phyloP scores from a whole-genome alignment of 2,329 filamentous ascomycete genomes.

The Chrysosphaeria jannelii region DNA sequence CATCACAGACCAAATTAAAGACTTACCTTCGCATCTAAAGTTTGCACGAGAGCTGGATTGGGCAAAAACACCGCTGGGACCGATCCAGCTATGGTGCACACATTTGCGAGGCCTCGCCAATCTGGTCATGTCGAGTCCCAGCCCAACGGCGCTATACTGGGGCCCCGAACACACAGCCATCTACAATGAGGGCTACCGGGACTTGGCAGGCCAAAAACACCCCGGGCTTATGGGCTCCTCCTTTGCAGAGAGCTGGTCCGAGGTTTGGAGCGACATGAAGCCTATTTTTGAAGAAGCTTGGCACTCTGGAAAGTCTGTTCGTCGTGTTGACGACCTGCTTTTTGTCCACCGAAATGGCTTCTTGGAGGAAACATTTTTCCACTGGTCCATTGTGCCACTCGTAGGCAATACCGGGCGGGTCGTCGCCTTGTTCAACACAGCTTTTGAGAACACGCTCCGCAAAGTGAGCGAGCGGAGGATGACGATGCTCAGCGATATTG shows the following conservation, averaged over 20 bases:
- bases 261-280: slow-evolving; percentile 44
- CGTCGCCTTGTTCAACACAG: slow-evolving; percentile 48
- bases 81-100: slow-evolving; percentile 41
- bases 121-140: slow-evolving; percentile 49
- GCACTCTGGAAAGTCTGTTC: slow-evolving; percentile 43
- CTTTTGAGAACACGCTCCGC: slow-evolving; percentile 52
- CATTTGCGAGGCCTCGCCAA: slow-evolving; percentile 56
- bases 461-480: slow-evolving; percentile 56
- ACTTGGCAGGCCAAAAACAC: slow-evolving; percentile 48
- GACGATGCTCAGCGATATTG: slow-evolving; percentile 48
- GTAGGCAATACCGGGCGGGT: slow-evolving; percentile 45
- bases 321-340: slow-evolving; percentile 58
- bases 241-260: slow-evolving; percentile 37
- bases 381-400: slow-evolving; percentile 54
- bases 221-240: slow-evolving; percentile 42
- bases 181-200: slow-evolving; percentile 42
- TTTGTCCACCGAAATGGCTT: slow-evolving; percentile 40
- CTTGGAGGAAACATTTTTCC: slow-evolving; percentile 56
- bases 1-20: slow-evolving; percentile 28
- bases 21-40: slow-evolving; percentile 37
- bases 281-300: slow-evolving; percentile 37
- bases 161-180: slow-evolving; percentile 37
- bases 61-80: slow-evolving; percentile 40
- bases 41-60: slow-evolving; percentile 46
- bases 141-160: slow-evolving; percentile 57